A percentile compares a stretch with the other conserved stretches of the same genome.
These are phyloP conservation scores for Kalmusia sp. DNA, from an alignment of 2,329 filamentous ascomycete genomes.

Conservation along the genomic window DNA sequence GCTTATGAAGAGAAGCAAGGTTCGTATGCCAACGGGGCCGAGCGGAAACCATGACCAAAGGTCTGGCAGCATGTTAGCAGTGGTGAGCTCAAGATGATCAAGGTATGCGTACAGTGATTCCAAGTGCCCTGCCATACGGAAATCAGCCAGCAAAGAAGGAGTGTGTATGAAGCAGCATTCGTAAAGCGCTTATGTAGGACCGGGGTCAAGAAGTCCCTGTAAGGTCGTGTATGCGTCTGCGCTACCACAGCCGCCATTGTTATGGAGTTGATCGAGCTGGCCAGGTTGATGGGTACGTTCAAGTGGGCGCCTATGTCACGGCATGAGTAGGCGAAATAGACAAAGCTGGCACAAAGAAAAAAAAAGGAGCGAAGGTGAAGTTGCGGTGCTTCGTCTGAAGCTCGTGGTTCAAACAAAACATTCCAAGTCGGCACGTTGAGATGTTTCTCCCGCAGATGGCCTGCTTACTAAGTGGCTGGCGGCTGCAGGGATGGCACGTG, in stretches of 20 bases:
- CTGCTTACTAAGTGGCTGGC: constrained; percentile 21
- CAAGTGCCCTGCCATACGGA: constrained; percentile 73
- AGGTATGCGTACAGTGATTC: constrained; percentile 64
- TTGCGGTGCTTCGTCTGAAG: not conserved
- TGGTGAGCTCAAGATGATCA: not conserved
- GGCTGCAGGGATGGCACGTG: constrained; percentile 24
- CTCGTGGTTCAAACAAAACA: constrained; percentile 31
- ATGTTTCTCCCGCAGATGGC: constrained; percentile 20
- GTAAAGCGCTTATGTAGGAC: constrained; percentile 87
- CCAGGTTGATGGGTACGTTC: constrained; percentile 10
- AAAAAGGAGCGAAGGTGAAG: not conserved
- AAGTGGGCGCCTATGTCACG: constrained; percentile 8
- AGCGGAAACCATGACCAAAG: constrained; percentile 89
- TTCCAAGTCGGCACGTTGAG: constrained; percentile 28
- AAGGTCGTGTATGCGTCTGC: constrained; percentile 62
- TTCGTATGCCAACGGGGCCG: constrained; percentile 75
- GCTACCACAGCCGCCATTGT: constrained; percentile 31
- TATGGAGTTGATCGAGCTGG: constrained; percentile 6
- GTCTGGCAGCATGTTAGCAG: constrained; percentile 56
- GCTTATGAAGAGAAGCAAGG: constrained; percentile 76
- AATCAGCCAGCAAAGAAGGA: constrained; percentile 75
- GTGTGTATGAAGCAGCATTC: constrained; percentile 73
- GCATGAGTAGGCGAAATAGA: not conserved
- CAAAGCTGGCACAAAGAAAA: not conserved
- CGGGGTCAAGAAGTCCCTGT: constrained; percentile 91